Conservation (phyloP, 2,329 filamentous ascomycete genomes). For the Fonsecaea multimorphosa region DNA sequence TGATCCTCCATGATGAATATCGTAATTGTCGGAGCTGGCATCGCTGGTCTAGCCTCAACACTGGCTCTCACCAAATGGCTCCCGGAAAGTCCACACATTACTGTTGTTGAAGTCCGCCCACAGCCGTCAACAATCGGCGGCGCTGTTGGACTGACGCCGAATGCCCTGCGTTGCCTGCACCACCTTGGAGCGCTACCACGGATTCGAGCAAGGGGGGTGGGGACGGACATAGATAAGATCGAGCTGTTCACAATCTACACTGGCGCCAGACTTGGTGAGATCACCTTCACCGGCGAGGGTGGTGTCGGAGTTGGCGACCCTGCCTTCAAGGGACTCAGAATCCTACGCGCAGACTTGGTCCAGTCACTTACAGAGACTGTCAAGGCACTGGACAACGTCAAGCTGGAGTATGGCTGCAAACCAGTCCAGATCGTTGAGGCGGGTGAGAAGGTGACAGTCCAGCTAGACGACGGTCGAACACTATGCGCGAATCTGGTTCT, state of each 20-base stretch:
- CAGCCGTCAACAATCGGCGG: constrained; percentile 50
- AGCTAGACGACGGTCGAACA: constrained; percentile 41
- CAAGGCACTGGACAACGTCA: constrained; percentile 36
- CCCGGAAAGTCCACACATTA: constrained; percentile 23
- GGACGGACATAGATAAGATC: constrained; percentile 56
- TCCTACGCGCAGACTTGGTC: constrained; percentile 43
- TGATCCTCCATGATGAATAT: constrained; percentile 28
- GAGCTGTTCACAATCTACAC: constrained; percentile 50
- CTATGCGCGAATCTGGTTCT: constrained; percentile 37
- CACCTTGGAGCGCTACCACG: constrained; percentile 55
- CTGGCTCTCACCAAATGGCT: constrained; percentile 27
- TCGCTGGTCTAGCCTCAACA: constrained; percentile 28
- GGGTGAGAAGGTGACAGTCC: constrained; percentile 36
- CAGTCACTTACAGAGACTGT: constrained; percentile 40
- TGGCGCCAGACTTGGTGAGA: constrained; percentile 40
- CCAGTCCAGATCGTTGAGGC: constrained; percentile 39
- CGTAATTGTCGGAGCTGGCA: constrained; percentile 30
- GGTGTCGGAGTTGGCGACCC: constrained; percentile 26
- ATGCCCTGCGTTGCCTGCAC: constrained; percentile 62
- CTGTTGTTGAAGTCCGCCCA: constrained; percentile 42
- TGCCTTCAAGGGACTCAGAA: constrained; percentile 43
- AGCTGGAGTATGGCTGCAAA: constrained; percentile 40
- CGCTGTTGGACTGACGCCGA: constrained; percentile 65
- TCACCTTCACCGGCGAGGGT: constrained; percentile 21
- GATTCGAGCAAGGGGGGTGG: constrained; percentile 53